phyloP scores from a whole-genome alignment of 2,329 filamentous ascomycete species.

The Truncatella angustata region DNA sequence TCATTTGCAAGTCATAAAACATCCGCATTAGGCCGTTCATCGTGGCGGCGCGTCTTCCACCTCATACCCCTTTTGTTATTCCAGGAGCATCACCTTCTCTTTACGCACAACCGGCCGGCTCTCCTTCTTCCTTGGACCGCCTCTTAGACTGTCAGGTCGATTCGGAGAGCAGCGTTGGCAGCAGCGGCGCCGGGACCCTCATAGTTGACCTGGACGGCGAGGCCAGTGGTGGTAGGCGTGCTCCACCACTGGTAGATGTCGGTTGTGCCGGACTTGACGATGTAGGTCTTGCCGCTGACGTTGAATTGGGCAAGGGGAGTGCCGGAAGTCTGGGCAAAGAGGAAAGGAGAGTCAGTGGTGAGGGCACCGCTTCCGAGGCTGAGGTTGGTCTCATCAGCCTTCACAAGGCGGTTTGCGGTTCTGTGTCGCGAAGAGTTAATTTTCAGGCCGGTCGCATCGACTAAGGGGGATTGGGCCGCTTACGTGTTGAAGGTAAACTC shows the following conservation, averaged over 20 bases:
- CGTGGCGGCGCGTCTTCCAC: too few species aligned
- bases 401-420: neutral
- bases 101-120: neutral
- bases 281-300: neutral
- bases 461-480: neutral
- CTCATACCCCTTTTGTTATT: too few species aligned
- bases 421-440: neutral
- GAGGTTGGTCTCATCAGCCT: conserved; percentile 1
- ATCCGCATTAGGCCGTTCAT: too few species aligned
- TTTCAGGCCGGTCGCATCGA: too few species aligned
- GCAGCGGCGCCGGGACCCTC: conserved; percentile 1
- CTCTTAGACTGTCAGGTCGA: neutral
- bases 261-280: neutral
- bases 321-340: neutral
- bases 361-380: neutral
- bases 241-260: conserved; percentile 6
- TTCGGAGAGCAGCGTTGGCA: conserved; percentile 1
- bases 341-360: neutral
- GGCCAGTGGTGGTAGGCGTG: conserved; percentile 4
- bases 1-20: too few species aligned
- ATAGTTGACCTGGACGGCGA: conserved; percentile 6
- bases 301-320: neutral
- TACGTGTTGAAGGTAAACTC: conserved; percentile 7
- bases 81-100: neutral
- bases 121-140: neutral